phyloP scores from a whole-genome alignment of 257 asterid species.

The Nicotiana obtusifolia region DNA sequence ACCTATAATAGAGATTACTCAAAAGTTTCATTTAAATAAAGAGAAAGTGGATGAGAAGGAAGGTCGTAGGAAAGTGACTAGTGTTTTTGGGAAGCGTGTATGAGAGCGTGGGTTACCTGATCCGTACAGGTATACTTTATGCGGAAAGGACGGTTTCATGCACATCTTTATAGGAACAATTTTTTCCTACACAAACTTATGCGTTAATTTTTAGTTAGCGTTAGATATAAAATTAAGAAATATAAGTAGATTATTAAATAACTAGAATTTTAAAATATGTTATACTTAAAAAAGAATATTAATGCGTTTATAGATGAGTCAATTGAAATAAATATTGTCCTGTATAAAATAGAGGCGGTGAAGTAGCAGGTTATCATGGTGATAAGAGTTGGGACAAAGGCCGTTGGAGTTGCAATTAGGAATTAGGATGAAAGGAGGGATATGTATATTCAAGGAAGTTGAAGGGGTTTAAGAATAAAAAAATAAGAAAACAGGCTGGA shows the following conservation, averaged over 20 bases:
- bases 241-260: too few species aligned
- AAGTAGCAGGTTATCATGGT: background rate
- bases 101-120: constrained; percentile 26
- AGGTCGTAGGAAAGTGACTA: constrained; percentile 30
- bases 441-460: background rate
- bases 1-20: background rate
- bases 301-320: too few species aligned
- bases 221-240: too few species aligned
- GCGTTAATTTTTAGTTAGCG: too few species aligned
- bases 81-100: constrained; percentile 33
- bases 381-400: constrained; percentile 16
- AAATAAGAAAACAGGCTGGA: constrained; percentile 60
- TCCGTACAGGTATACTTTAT: constrained; percentile 52
- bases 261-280: too few species aligned
- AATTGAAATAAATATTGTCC: too few species aligned
- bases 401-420: background rate
- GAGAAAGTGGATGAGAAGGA: constrained; percentile 12
- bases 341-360: background rate
- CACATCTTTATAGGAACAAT: background rate
- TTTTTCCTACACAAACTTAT: background rate
- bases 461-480: background rate
- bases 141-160: constrained; percentile 16
- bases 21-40: background rate
- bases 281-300: too few species aligned
- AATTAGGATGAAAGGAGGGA: background rate